These are phyloP conservation scores for Colletotrichum liaoningense DNA, from an alignment of 2,329 filamentous ascomycete genomes.

Conservation along the genomic window DNA sequence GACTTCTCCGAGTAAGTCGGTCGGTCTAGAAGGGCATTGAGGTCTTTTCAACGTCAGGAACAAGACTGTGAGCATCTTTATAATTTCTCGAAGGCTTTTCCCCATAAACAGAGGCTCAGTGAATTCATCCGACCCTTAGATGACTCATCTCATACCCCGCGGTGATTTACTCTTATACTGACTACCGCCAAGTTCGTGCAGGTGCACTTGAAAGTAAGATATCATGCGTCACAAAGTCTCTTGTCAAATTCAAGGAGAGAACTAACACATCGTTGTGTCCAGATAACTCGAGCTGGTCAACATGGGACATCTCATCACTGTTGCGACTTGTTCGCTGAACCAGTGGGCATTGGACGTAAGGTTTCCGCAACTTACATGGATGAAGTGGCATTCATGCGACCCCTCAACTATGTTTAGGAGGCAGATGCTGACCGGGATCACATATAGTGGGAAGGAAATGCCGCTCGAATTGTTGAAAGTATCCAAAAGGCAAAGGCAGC, in stretches of 20 bases:
- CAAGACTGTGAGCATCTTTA: neutral
- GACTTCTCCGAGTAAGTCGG: neutral
- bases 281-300: neutral
- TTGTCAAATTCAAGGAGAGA: neutral
- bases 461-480: conserved; percentile 69
- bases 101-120: neutral
- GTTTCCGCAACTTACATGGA: conserved; percentile 42
- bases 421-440: neutral
- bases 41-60: neutral
- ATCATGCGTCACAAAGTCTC: neutral
- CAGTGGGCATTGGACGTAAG: conserved; percentile 60
- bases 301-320: conserved; percentile 42
- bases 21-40: neutral
- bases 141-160: conserved; percentile 21
- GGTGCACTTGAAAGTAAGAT: neutral
- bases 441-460: conserved; percentile 61
- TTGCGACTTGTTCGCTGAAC: conserved; percentile 51
- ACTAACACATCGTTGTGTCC: neutral
- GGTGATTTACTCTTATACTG: conserved; percentile 16
- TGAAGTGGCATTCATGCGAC: neutral
- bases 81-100: neutral
- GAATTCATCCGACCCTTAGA: neutral
- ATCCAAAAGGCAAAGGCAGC: conserved; percentile 55
- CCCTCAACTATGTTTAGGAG: neutral
- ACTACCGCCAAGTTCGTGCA: conserved; percentile 1